Conservation (phyloP, 2,329 filamentous ascomycete species). For the Colletotrichum acutatum region DNA sequence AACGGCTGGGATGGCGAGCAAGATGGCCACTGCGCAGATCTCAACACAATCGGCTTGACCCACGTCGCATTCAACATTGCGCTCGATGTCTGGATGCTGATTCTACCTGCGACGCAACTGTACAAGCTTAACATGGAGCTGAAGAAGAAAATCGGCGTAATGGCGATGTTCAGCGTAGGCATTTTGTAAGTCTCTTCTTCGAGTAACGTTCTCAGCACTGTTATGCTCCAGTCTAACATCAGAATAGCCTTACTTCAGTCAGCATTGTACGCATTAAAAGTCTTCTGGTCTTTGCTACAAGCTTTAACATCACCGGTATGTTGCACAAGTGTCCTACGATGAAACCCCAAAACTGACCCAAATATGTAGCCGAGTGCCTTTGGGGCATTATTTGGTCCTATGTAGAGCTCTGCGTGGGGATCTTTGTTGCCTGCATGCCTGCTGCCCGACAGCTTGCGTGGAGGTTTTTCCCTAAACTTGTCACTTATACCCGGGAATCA, state of each 20-base stretch:
- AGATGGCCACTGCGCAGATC: neutral
- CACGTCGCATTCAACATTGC: constrained; percentile 36
- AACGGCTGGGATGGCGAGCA: neutral
- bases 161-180: constrained; percentile 50
- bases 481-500: no score
- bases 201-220: no score
- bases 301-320: no score
- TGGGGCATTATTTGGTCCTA: no score
- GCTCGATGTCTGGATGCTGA: constrained; percentile 38
- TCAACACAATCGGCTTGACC: neutral
- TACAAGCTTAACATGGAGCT: constrained; percentile 35
- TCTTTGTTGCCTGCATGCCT: no score
- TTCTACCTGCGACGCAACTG: constrained; percentile 36
- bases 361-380: no score
- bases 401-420: no score
- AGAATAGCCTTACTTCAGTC: neutral
- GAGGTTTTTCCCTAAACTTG: no score
- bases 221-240: neutral
- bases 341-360: no score
- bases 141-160: constrained; percentile 35
- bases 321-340: no score
- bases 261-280: neutral
- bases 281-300: neutral
- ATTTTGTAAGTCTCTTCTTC: constrained; percentile 48
- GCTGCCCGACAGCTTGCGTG: no score